Evolutionary conservation across 2,329 filamentous ascomycete genomes (phyloP).

Genomic region (Curvularia spicifera): DNA sequence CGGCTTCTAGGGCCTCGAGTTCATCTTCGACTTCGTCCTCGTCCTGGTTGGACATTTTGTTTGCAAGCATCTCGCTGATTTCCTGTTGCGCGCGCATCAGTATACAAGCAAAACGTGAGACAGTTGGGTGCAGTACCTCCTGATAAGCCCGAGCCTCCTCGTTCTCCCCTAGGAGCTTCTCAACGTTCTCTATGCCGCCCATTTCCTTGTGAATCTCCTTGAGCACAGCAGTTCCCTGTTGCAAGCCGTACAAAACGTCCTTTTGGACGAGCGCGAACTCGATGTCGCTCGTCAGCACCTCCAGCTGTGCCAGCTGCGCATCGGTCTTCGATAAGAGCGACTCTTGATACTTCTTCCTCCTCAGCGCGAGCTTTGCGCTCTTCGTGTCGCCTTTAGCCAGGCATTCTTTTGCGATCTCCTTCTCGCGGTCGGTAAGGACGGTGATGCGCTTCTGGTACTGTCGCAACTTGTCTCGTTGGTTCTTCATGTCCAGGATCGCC

Average conservation of each 20-base stretch:
- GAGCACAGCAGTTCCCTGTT: slow-evolving; percentile 88
- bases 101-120: not conserved
- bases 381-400: slow-evolving; percentile 79
- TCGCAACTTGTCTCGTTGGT: slow-evolving; percentile 94
- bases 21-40: slow-evolving; percentile 99
- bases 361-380: slow-evolving; percentile 83
- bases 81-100: slow-evolving; percentile 64
- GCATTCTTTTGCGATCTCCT: slow-evolving; percentile 82
- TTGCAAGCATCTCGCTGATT: slow-evolving; percentile 87
- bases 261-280: slow-evolving; percentile 98
- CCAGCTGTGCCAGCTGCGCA: slow-evolving; percentile 89
- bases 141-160: slow-evolving; percentile 93
- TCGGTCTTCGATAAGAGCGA: slow-evolving; percentile 88
- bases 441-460: slow-evolving; percentile 94
- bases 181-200: slow-evolving; percentile 90
- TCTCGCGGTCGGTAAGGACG: slow-evolving; percentile 85
- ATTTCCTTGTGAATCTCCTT: slow-evolving; percentile 94
- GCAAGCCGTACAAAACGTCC: slow-evolving; percentile 89
- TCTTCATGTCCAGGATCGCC: slow-evolving; percentile 97
- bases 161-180: slow-evolving; percentile 92
- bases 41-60: slow-evolving; percentile 88
- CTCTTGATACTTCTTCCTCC: slow-evolving; percentile 97
- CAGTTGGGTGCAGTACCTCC: slow-evolving; percentile 61
- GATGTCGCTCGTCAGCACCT: slow-evolving; percentile 84
- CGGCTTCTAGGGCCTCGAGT: slow-evolving; percentile 77